A percentile compares a stretch with the other conserved stretches of the same genome.
Evolutionary conservation across 2,329 filamentous ascomycete genomes (phyloP).

Genomic region (Trichoderma sp.): DNA sequence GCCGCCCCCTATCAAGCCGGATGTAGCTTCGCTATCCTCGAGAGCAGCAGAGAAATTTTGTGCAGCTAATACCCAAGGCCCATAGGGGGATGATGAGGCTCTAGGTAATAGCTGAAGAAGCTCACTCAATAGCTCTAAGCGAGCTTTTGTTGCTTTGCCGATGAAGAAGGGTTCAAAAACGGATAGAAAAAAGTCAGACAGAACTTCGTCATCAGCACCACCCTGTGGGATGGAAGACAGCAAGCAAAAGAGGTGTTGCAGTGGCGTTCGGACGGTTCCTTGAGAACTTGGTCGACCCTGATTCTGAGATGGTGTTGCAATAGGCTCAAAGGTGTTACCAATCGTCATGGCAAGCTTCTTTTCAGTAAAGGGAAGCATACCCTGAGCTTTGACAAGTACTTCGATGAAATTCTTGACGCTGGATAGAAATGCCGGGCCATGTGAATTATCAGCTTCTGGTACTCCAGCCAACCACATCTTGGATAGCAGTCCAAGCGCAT

Average conservation of each 20-base stretch:
- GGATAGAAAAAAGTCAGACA: conserved; percentile 51
- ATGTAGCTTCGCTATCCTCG: conserved; percentile 33
- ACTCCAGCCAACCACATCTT: conserved; percentile 62
- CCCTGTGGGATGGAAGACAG: conserved; percentile 57
- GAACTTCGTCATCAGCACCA: conserved; percentile 51
- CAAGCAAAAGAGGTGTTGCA: conserved; percentile 68
- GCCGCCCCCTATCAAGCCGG: conserved; percentile 37
- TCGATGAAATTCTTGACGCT: conserved; percentile 57
- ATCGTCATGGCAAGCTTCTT: conserved; percentile 57
- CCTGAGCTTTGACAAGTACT: conserved; percentile 56
- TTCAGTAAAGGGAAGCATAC: conserved; percentile 65
- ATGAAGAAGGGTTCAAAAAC: conserved; percentile 64
- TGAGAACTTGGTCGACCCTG: conserved; percentile 54
- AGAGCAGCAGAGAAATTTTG: conserved; percentile 51
- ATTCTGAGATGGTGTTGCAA: conserved; percentile 69
- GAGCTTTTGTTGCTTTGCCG: conserved; percentile 50
- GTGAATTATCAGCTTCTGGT: conserved; percentile 49
- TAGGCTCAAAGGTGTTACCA: conserved; percentile 62
- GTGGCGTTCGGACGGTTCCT: conserved; percentile 58
- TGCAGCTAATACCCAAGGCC: conserved; percentile 57
- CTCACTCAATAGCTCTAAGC: conserved; percentile 54
- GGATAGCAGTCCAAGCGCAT: conserved; percentile 69
- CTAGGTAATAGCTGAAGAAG: conserved; percentile 55
- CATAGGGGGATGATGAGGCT: conserved; percentile 51
- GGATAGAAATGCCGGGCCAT: conserved; percentile 56